These are phyloP conservation scores for Yamadazyma aaseri DNA, from an alignment of 1,139 yeast species.

Conservation along the genomic window DNA sequence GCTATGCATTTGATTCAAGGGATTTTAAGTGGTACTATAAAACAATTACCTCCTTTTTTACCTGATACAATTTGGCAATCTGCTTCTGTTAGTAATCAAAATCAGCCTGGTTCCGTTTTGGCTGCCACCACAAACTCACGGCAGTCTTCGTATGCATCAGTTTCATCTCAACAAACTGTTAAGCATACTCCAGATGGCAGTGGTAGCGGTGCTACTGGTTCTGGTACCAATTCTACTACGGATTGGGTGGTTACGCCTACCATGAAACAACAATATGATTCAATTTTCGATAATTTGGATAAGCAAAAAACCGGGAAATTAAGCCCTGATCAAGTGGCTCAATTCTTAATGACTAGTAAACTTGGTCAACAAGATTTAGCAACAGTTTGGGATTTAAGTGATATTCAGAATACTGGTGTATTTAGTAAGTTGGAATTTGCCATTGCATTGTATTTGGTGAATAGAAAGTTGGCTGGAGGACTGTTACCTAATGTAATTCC, in stretches of 20 bases:
- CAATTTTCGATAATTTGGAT: constrained; percentile 76
- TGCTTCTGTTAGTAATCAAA: constrained; percentile 22
- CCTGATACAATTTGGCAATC: constrained; percentile 71
- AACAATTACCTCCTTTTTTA: constrained; percentile 65
- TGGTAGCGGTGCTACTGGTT: constrained; percentile 7
- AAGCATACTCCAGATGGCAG: constrained; percentile 25
- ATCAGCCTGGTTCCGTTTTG: constrained; percentile 2
- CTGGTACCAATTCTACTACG: constrained; percentile 8
- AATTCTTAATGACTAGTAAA: constrained; percentile 84
- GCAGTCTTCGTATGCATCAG: constrained; percentile 45
- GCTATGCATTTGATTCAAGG: constrained; percentile 97
- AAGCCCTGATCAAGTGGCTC: constrained; percentile 80
- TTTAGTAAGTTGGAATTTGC: constrained; percentile 83
- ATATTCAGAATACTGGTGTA: constrained; percentile 81
- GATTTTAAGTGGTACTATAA: constrained; percentile 63
- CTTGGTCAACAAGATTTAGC: constrained; percentile 85
- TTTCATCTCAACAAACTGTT: constrained; percentile 50
- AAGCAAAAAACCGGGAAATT: constrained; percentile 60
- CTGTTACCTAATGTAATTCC: constrained; percentile 73
- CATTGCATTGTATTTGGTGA: constrained; percentile 90
- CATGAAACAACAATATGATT: constrained; percentile 75
- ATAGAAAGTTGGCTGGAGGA: constrained; percentile 74
- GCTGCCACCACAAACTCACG: constrained; percentile 20
- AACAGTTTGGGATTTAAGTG: constrained; percentile 91
- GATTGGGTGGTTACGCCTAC: constrained; percentile 72